phyloP scores from a whole-genome alignment of 2,329 filamentous ascomycete genomes.

The Colletotrichum sp. region DNA sequence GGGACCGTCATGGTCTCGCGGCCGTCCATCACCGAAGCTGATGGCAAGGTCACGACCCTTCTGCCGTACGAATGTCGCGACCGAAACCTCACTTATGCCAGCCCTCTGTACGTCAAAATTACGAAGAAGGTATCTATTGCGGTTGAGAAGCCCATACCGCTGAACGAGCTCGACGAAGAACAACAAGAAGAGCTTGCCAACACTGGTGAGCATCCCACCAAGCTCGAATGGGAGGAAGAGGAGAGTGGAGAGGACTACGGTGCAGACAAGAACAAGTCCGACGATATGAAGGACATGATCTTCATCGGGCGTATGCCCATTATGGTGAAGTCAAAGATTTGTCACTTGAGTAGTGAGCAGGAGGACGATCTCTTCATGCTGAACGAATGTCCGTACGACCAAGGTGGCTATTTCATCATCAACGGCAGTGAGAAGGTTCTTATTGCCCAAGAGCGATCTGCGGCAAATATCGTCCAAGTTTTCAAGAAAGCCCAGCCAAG shows the following conservation, averaged over 20 bases:
- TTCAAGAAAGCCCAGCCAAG: constrained; percentile 98
- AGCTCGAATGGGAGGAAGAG: constrained; percentile 66
- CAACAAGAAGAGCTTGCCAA: constrained; percentile 60
- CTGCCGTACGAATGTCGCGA: constrained; percentile 94
- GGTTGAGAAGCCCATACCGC: constrained; percentile 72
- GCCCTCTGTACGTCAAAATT: constrained; percentile 88
- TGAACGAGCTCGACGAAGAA: constrained; percentile 72
- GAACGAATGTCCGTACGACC: constrained; percentile 98
- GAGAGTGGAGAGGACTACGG: constrained; percentile 56
- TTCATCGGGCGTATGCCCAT: constrained; percentile 96
- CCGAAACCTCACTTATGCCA: constrained; percentile 94
- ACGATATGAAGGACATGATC: constrained; percentile 71
- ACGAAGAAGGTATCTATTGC: constrained; percentile 84
- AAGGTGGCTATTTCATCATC: constrained; percentile 98
- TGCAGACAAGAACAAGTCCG: constrained; percentile 53
- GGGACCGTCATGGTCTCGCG: constrained; percentile 87
- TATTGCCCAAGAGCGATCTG: constrained; percentile 96
- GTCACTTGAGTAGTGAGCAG: constrained; percentile 81
- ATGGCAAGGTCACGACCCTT: constrained; percentile 84
- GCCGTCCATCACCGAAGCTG: constrained; percentile 90
- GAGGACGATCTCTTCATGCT: constrained; percentile 89
- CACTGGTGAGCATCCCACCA: constrained; percentile 63
- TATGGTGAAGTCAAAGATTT: constrained; percentile 98
- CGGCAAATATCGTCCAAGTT: constrained; percentile 98
- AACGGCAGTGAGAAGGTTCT: constrained; percentile 98